Evolutionary conservation across 306 rosid genomes (phyloP).

Genomic region (Castanospermum australe): DNA sequence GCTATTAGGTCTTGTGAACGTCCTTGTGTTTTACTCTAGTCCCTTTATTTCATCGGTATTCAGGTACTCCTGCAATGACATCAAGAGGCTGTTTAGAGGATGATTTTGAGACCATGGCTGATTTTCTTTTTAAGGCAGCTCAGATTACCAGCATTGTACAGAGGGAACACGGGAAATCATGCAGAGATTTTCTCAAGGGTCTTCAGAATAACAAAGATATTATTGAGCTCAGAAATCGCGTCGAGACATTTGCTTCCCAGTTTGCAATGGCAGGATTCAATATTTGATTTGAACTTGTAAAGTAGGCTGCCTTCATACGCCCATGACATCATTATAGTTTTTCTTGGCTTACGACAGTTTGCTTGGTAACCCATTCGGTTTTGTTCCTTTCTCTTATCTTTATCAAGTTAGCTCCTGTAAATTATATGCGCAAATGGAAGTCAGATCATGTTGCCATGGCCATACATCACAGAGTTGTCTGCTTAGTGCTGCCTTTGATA

Average conservation of each 20-base stretch:
- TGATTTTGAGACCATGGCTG: conserved; percentile 62
- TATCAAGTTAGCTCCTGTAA: conserved; percentile 24
- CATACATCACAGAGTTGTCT: background rate
- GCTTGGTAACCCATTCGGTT: conserved; percentile 10
- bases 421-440: conserved; percentile 14
- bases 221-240: conserved; percentile 50
- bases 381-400: background rate
- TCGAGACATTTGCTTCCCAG: conserved; percentile 62
- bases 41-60: background rate
- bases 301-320: conserved; percentile 7
- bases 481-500: background rate
- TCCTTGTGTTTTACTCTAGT: background rate
- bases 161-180: conserved; percentile 53
- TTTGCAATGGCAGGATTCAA: conserved; percentile 70
- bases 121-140: conserved; percentile 53
- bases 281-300: conserved; percentile 24
- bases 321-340: background rate
- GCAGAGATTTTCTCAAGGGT: conserved; percentile 46
- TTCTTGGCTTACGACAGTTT: background rate
- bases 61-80: conserved; percentile 74
- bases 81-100: conserved; percentile 67
- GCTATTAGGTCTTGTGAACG: background rate
- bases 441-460: background rate
- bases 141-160: conserved; percentile 44
- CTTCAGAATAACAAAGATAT: conserved; percentile 56